Base-by-base conservation (phyloP, 2,329 filamentous ascomycete genomes). In the Aphanoascus verrucosus region DNA sequence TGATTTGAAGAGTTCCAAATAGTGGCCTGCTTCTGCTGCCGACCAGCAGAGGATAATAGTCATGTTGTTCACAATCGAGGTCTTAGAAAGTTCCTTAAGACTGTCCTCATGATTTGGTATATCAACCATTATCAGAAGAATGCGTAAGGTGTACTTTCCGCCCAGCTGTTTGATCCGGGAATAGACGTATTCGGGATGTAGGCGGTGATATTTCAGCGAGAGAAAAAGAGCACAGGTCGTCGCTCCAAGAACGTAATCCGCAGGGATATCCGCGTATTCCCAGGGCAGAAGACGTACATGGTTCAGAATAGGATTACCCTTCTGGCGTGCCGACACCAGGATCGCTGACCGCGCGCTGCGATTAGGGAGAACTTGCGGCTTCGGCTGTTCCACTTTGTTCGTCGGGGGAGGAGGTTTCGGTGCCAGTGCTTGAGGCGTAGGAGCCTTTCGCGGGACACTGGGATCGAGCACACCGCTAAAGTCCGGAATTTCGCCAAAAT, bases 101-200 rank as follows among this genome's bases (percentile, higher is more conserved):
- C 84, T 80, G 55, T 95, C 89, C 69, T 97, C 88, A 63, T 97
- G 93, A 64, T 94, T 95, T 20, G 85, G 82, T 50, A 98, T 95
- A 68, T 98, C 93, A 23, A 97, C 90, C 81, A 97, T 89, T 17
- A 85, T 83, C 47, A 98, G 78, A 28, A 98, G 73, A 50, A 98
- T 78, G 46, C 93, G 86, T 17, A 98, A 78, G 60, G 83, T 85
- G 72, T 94, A 97, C 70, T 86, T 88, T 49, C 86, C 87, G 49
- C 86, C 86, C 3, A 98, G 75, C 47, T 83, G 82, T 50, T 86
- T 84, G 61, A 98, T 94, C 54, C 93, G 85, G 20, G 85, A 89
- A 73, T 97, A 97, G 63, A 98, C 88, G 74, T 98, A 98, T 70
- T 98, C 93, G 0, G 93, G 93, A 65, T 98, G 93, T 50, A 98